phyloP scores from a whole-genome alignment of 1,284 basidiomycete species.

The Exobasidium cylindrosporum region DNA sequence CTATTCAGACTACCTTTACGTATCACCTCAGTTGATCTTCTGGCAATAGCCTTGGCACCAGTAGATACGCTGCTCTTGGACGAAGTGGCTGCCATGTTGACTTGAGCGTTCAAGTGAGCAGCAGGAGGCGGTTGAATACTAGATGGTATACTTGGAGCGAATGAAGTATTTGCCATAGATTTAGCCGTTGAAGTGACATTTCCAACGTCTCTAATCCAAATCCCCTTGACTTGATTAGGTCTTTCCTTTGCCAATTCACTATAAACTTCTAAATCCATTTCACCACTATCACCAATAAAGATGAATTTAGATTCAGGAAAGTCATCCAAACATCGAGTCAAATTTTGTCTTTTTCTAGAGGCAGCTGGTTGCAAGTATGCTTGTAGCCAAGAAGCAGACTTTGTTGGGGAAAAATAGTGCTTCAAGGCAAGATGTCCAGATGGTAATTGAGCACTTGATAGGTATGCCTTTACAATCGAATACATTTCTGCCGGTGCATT shows the following conservation, averaged over 20 bases:
- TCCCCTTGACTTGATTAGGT: slow-evolving; percentile 34
- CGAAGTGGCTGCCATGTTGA: not conserved
- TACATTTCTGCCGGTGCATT: slow-evolving; percentile 86
- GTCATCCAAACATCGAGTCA: slow-evolving; percentile 34
- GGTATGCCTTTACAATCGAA: slow-evolving; percentile 74
- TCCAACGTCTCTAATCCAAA: slow-evolving; percentile 50
- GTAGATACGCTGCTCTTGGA: not conserved
- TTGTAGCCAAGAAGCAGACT: slow-evolving; percentile 25
- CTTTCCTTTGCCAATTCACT: slow-evolving; percentile 42
- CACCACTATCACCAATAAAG: slow-evolving; percentile 48
- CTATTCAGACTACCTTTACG: not conserved
- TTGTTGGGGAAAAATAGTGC: slow-evolving; percentile 27
- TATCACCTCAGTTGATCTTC: not conserved
- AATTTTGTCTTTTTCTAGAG: slow-evolving; percentile 35
- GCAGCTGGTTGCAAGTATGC: slow-evolving; percentile 43
- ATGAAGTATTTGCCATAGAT: not conserved
- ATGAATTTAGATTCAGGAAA: slow-evolving; percentile 39
- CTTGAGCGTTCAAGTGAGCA: not conserved
- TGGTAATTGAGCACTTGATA: slow-evolving; percentile 68
- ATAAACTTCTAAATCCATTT: slow-evolving; percentile 51
- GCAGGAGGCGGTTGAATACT: not conserved
- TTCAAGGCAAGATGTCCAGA: slow-evolving; percentile 59
- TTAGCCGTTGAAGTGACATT: slow-evolving; percentile 4
- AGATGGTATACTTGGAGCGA: not conserved
- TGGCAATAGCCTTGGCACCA: not conserved